Evolutionary conservation across 176 grass and related monocot genomes (phyloP), one percentile per base, ranked within the genome.

Genomic region (Panicum miliaceum): DNA sequence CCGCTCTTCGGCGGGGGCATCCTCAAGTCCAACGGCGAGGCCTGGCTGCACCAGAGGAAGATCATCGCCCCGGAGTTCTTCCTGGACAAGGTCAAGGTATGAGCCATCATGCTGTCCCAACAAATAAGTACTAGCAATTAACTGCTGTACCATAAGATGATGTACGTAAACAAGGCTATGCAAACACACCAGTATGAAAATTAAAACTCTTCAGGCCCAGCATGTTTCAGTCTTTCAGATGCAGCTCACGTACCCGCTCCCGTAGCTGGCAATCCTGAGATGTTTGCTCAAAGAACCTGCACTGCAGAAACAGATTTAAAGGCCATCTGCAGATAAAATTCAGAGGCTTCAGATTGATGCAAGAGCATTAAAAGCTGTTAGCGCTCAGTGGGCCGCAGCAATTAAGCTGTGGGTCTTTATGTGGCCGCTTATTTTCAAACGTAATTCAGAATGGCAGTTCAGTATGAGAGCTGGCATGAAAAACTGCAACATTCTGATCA

Each of bases 61-160:
- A 93, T 98, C 87, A 98, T 98, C 20, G 96, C 96, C 1, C 96
- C 93, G 0, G 89, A 98, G 77, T 98, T 98, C 89, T 95, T 95
- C 73, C 85, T 88, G 53, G 93, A 98, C 61, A 98, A 98, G 84
- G 89, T 98, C 63, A 95, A 98, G 96, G 96, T 90, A 90, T 18
- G 95, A 25, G 38, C 5, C 45, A 59, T 56, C 76, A 41, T 3
- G 10, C 6, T 57, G 42, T 26, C 50, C 27, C 19, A 23, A 18
- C 12, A 63, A 7, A 9, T 13, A 3, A 35, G 46, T 35, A n/a
- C 15, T 5, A 58, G 23, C 19, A 32, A 71, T 26, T 37, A 37
- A 2, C 14, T n/a, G 0, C 0, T 71, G 38, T 59, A 22, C 25
- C 46, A 53, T 25, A 25, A 38, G 52, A 52, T 15, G 0, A 9